These are phyloP conservation scores for Herpetomonas samuelpessoai DNA, from an alignment of 208 protist species.

Conservation along the genomic window DNA sequence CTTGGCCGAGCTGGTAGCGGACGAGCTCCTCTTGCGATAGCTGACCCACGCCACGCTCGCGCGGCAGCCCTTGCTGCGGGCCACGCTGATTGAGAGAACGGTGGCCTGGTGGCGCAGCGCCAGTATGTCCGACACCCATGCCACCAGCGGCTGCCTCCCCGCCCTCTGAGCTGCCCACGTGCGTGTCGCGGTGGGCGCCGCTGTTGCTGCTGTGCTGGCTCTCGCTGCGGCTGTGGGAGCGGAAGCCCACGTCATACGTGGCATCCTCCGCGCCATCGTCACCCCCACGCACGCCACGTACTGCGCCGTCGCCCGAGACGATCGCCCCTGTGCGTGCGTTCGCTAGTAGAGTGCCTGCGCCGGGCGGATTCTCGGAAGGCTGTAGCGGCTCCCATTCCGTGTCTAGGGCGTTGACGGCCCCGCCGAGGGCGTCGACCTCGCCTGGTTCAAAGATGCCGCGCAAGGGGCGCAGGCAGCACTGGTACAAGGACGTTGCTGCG, in stretches of 20 bases:
- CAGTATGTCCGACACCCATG: no score
- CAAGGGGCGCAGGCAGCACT: constrained; percentile 27
- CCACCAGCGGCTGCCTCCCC: neutral
- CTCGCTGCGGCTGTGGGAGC: neutral
- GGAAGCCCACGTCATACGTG: neutral
- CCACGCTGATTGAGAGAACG: neutral
- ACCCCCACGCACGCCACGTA: neutral
- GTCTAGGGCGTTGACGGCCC: neutral
- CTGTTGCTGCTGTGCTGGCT: neutral
- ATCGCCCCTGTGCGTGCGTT: constrained; percentile 18
- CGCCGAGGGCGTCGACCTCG: constrained; percentile 25
- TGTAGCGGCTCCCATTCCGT: no score
- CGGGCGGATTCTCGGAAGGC: neutral
- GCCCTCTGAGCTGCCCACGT: constrained; percentile 1
- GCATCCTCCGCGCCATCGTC: neutral
- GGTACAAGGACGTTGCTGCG: constrained; percentile 17
- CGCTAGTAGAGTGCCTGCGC: neutral
- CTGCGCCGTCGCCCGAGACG: neutral
- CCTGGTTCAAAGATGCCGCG: constrained; percentile 22
- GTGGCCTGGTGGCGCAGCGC: no score
- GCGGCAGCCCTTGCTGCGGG: neutral
- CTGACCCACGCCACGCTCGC: neutral
- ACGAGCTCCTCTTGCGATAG: neutral
- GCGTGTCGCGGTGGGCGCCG: no score
- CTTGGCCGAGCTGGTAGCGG: neutral